These are phyloP conservation scores for Lipomyces lipofer DNA, from an alignment of 805 yeast species.

Conservation along the genomic window DNA sequence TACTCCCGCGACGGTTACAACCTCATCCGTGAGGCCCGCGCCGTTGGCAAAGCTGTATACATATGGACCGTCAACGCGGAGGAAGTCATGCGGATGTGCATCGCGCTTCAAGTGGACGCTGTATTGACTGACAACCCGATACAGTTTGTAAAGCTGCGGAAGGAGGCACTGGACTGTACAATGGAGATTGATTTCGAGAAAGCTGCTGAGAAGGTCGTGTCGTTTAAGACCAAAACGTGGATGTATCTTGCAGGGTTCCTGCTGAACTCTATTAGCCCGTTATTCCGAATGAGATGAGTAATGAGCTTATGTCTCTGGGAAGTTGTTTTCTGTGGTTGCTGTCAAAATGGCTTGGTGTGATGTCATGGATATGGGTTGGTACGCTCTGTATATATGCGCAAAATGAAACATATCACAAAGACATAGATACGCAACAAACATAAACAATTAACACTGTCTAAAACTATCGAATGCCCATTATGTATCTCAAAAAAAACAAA, in stretches of 20 bases:
- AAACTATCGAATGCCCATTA: not conserved
- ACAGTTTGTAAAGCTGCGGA: not conserved
- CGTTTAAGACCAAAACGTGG: not conserved
- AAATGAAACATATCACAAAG: too few relatives aligned
- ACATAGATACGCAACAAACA: too few relatives aligned
- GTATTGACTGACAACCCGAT: constrained; percentile 47
- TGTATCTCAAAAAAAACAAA: not conserved
- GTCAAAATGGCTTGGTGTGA: too few relatives aligned
- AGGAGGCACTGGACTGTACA: not conserved
- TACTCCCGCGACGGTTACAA: constrained; percentile 31
- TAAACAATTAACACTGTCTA: not conserved
- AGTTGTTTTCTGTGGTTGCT: too few relatives aligned
- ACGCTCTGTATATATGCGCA: too few relatives aligned
- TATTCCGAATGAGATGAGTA: not conserved
- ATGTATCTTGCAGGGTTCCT: constrained; percentile 4
- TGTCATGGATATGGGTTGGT: too few relatives aligned
- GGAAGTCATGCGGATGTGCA: constrained; percentile 43
- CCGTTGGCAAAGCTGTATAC: constrained; percentile 50
- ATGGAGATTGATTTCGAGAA: not conserved
- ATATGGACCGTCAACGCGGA: constrained; percentile 56
- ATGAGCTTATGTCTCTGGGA: too few relatives aligned
- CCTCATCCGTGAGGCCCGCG: constrained; percentile 49
- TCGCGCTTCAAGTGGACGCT: constrained; percentile 42
- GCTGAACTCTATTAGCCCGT: not conserved
- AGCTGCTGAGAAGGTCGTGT: not conserved